phyloP scores from a whole-genome alignment of 345 rosid genomes.

The Lumnitzera racemosa region DNA sequence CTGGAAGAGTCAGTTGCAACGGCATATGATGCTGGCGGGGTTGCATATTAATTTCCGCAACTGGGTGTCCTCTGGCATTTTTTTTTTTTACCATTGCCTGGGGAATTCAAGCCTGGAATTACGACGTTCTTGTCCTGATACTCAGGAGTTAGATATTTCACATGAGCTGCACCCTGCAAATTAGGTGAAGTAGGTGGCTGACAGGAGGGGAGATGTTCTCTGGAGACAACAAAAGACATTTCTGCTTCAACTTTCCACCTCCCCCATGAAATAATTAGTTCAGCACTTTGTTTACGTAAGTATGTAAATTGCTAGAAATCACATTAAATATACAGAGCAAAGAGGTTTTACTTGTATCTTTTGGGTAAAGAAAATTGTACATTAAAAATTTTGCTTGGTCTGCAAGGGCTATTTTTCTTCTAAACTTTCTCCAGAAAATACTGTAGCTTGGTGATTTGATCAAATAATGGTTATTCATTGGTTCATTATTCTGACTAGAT shows the following conservation, averaged over 20 bases:
- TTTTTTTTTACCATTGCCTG: constrained; percentile 23
- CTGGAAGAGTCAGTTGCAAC: neutral
- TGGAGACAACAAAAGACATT: constrained; percentile 13
- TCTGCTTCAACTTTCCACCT: constrained; percentile 16
- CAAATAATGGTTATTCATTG: too few species aligned
- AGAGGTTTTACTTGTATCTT: constrained; percentile 16
- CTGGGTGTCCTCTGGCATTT: constrained; percentile 25
- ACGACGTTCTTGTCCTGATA: constrained; percentile 15
- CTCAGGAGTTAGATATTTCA: constrained; percentile 6
- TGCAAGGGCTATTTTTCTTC: neutral
- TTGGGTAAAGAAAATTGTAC: constrained; percentile 44
- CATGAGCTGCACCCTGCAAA: constrained; percentile 12
- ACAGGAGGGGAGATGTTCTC: constrained; percentile 13
- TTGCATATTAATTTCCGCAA: constrained; percentile 13
- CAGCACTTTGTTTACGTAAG: constrained; percentile 47
- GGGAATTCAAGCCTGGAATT: constrained; percentile 19
- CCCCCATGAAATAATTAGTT: constrained; percentile 20
- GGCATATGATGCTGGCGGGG: constrained; percentile 3
- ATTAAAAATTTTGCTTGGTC: constrained; percentile 60
- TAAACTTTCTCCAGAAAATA: too few species aligned
- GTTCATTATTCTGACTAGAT: too few species aligned
- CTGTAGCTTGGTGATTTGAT: too few species aligned
- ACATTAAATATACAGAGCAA: constrained; percentile 19
- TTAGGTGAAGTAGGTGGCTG: constrained; percentile 11
- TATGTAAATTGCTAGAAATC: constrained; percentile 31